A percentile compares a stretch with the other conserved stretches of the same genome.
Evolutionary conservation across 2,329 filamentous ascomycete species (phyloP).

Genomic region (Alternaria atra): DNA sequence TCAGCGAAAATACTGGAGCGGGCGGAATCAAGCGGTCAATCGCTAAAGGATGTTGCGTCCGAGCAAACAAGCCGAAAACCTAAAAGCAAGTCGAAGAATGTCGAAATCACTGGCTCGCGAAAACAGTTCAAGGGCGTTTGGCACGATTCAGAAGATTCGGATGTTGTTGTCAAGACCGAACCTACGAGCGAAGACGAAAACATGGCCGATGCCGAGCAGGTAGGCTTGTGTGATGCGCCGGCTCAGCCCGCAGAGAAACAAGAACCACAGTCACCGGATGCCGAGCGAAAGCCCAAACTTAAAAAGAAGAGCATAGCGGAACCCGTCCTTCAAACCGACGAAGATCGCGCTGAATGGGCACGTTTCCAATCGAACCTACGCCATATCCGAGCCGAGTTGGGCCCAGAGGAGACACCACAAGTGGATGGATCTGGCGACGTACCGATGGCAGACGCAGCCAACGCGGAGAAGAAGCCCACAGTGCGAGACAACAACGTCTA

Average conservation of each 20-base stretch:
- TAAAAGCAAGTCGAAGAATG: slow-evolving; percentile 55
- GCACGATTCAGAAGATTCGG: slow-evolving; percentile 52
- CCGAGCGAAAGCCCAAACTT: slow-evolving; percentile 38
- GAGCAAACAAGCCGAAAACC: slow-evolving; percentile 40
- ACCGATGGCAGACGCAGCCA: slow-evolving; percentile 44
- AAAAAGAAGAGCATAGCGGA: slow-evolving; percentile 35
- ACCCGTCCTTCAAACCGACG: slow-evolving; percentile 61
- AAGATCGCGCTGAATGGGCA: slow-evolving; percentile 61
- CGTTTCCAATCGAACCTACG: slow-evolving; percentile 58
- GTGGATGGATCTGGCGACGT: slow-evolving; percentile 55
- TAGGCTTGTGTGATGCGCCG: slow-evolving; percentile 27
- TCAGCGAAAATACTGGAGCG: slow-evolving; percentile 53
- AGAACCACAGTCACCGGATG: slow-evolving; percentile 45
- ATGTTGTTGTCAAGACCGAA: slow-evolving; percentile 62
- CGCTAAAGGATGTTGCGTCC: slow-evolving; percentile 23
- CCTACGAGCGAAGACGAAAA: slow-evolving; percentile 59
- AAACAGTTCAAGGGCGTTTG: slow-evolving; percentile 57
- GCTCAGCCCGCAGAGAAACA: slow-evolving; percentile 31
- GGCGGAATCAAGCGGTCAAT: slow-evolving; percentile 43
- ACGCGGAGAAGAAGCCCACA: slow-evolving; percentile 30
- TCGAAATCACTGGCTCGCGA: slow-evolving; percentile 54
- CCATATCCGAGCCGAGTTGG: slow-evolving; percentile 59
- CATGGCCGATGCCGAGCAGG: slow-evolving; percentile 41
- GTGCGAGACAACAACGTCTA: slow-evolving; percentile 65
- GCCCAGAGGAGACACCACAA: slow-evolving; percentile 40